Base-by-base conservation (phyloP, 768 basidiomycete species). In the Lactifluus pinguis region DNA sequence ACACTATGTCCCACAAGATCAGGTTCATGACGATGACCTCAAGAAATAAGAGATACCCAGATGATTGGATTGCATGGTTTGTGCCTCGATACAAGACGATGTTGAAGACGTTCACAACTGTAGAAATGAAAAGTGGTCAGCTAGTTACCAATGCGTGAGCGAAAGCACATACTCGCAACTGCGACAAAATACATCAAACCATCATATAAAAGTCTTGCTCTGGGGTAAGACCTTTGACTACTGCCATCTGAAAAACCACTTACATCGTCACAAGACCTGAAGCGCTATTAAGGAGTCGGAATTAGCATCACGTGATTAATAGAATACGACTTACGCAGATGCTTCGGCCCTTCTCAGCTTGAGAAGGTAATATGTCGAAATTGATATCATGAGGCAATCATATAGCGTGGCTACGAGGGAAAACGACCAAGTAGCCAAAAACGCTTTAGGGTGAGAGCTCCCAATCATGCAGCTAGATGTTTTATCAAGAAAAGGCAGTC, bases 141-240 rank as follows among this genome's bases (percentile, higher is more conserved):
- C 3, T 19, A 36, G 30, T 48, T 52, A 51, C 8, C 9, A 25
- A 29, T 25, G 30, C 21, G 3, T 15, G 21, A 34, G 34, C n/a
- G 34, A 44, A 13, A 10, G 3, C 9, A 61, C 68, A 17, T 56
- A 77, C 69, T 73, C 57, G 84, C 82, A 45, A 87, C 70, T 4
- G 74, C 74, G 32, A 84, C 64, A 59, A 86, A 82, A 68, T 85
- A 87, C 29, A 80, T 79, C 29, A 87, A 70, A 30, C 86, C 86
- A 63, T 88, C 84, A 58, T 82, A 83, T 4, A 88, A 72, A 81
- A 87, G 82, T 72, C 84, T 87, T 64, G 19, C 11, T n/a, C 14
- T 11, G 11, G 4, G n/a, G 34, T 60, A 34, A 57, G 52, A 30
- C 29, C 13, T 7, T 17, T 6, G 15, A 14, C 19, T 49, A 45